Evolutionary conservation across 1,139 yeast species (phyloP).

Genomic region (Hemisphaericaspora xylofermentans): DNA sequence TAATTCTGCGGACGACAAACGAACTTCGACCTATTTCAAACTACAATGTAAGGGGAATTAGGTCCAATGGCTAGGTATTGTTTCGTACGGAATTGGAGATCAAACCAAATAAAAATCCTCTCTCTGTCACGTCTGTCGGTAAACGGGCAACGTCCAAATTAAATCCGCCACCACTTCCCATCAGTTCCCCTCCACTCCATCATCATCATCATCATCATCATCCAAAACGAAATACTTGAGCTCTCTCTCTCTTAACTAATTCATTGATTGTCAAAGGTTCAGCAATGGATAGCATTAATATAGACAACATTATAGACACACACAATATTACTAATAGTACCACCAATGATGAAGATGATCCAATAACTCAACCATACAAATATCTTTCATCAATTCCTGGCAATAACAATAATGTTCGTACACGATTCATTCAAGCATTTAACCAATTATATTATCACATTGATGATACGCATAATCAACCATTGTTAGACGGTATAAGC

Average conservation of each 20-base stretch:
- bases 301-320: conserved; percentile 8
- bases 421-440: conserved; percentile 30
- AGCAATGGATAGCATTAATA: conserved; percentile 6
- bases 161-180: no score
- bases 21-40: no score
- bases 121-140: no score
- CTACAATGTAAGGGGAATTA: no score
- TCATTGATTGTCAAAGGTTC: not conserved
- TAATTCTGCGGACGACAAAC: no score
- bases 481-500: conserved; percentile 21
- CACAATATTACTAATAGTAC: conserved; percentile 5
- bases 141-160: no score
- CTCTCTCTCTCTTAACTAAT: not conserved
- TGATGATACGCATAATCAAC: conserved; percentile 14
- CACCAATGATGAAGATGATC: conserved; percentile 3
- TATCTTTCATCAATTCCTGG: conserved; percentile 33
- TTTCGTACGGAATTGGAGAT: no score
- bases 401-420: conserved; percentile 32
- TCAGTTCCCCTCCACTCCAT: no score
- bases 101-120: no score
- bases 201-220: no score
- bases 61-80: no score
- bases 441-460: conserved; percentile 32
- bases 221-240: no score
- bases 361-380: conserved; percentile 23